Conservation (phyloP, 352 stramenopile genomes). For the Phytophthora macrochlamydospora region DNA sequence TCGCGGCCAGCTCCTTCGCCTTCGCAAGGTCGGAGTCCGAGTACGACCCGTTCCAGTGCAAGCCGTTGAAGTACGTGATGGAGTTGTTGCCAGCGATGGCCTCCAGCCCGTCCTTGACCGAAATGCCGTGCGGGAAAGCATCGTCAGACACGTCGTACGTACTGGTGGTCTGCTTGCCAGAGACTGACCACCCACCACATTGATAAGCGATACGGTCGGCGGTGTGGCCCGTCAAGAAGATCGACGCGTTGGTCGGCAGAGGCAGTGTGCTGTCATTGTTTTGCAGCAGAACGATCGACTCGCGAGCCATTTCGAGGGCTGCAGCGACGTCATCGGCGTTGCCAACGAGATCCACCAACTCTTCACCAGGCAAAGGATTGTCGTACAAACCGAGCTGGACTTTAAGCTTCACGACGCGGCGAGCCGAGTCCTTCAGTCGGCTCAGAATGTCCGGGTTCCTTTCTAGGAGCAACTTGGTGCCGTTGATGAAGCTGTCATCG, state of each 20-base stretch:
- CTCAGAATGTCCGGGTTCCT: conserved; percentile 14
- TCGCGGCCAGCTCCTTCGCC: conserved; percentile 10
- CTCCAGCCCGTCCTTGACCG: conserved; percentile 21
- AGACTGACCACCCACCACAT: conserved; percentile 31
- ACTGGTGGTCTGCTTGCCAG: conserved; percentile 16
- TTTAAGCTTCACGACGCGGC: conserved; percentile 65
- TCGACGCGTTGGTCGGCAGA: conserved; percentile 15
- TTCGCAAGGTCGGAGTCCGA: conserved; percentile 14
- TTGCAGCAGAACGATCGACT: conserved; percentile 28
- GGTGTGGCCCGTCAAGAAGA: conserved; percentile 61
- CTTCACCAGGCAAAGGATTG: conserved; percentile 38
- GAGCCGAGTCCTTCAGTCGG: conserved; percentile 45
- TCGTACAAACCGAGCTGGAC: conserved; percentile 54
- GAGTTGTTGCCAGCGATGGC: conserved; percentile 1
- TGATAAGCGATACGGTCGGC: conserved; percentile 25
- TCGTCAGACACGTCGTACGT: conserved; percentile 13
- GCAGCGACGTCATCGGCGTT: conserved; percentile 35
- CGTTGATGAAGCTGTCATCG: conserved; percentile 39
- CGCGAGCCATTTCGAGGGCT: conserved; percentile 41
- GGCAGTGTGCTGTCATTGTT: conserved; percentile 61
- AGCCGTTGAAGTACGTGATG: conserved; percentile 27
- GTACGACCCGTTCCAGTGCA: conserved; percentile 15
- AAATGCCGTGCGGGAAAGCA: conserved; percentile 23
- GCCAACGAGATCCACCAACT: conserved; percentile 41
- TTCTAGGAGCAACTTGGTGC: conserved; percentile 21